Percentiles rank a stretch among this genome's conserved stretches.
phyloP scores from a whole-genome alignment of 1,284 basidiomycete species.

The Ustilago xerochloae region DNA sequence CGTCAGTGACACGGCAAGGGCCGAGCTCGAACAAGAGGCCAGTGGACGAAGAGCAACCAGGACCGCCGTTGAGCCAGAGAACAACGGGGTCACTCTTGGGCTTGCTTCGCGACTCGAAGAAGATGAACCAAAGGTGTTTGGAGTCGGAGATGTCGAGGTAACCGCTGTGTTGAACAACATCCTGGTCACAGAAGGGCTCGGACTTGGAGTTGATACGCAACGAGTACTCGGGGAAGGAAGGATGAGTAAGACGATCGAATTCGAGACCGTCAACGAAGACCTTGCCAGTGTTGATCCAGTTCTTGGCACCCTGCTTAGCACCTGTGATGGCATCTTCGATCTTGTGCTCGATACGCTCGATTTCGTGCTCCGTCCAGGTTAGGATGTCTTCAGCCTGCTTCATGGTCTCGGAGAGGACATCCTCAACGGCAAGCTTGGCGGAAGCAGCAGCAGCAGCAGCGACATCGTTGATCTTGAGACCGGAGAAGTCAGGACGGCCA shows the following conservation, averaged over 20 bases:
- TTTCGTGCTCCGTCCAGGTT: conserved; percentile 67
- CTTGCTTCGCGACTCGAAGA: conserved; percentile 82
- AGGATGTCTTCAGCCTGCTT: conserved; percentile 40
- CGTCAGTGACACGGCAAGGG: conserved; percentile 79
- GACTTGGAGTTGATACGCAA: conserved; percentile 72
- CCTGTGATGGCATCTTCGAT: conserved; percentile 28
- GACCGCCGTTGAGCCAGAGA: conserved; percentile 89
- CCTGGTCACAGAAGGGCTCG: conserved; percentile 77
- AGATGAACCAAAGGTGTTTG: conserved; percentile 88
- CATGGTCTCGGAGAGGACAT: conserved; percentile 63
- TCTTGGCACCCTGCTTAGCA: conserved; percentile 42
- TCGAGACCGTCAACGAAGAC: conserved; percentile 69
- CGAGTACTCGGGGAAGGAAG: conserved; percentile 77
- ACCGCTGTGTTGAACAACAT: conserved; percentile 82
- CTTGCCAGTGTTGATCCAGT: conserved; percentile 55
- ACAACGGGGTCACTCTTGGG: conserved; percentile 82
- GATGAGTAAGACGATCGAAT: conserved; percentile 78
- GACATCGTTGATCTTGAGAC: conserved; percentile 31
- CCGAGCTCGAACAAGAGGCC: conserved; percentile 85
- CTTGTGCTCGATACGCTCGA: conserved; percentile 50
- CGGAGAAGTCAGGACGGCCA: conserved; percentile 55
- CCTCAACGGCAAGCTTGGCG: conserved; percentile 71
- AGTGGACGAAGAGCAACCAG: conserved; percentile 70
- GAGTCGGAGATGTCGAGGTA: conserved; percentile 87
- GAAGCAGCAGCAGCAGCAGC: conserved; percentile 34